Conservation (phyloP, 768 basidiomycete genomes). For the Lentinus brumalis region DNA sequence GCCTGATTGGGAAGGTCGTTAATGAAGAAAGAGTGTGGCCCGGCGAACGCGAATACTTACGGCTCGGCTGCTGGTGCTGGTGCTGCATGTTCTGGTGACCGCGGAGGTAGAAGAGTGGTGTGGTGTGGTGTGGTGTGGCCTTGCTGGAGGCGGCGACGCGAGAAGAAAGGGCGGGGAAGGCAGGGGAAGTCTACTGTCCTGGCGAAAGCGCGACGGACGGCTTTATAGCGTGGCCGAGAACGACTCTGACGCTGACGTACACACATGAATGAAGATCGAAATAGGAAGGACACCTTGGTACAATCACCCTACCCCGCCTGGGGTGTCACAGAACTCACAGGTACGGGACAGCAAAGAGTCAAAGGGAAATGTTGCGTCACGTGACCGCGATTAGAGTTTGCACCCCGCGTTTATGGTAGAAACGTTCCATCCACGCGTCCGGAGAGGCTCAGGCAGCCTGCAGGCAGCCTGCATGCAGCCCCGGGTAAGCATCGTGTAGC, state of each 20-base stretch:
- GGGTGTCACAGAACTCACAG: conserved; percentile 2
- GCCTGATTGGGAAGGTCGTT: not conserved
- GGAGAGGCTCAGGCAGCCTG: not conserved
- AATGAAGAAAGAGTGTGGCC: not conserved
- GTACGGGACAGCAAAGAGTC: not conserved
- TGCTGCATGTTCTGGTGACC: not conserved
- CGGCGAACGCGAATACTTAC: not conserved
- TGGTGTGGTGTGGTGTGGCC: not conserved
- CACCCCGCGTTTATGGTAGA: not conserved
- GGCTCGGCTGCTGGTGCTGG: not conserved
- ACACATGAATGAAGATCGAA: conserved; percentile 15
- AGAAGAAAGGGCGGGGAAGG: not conserved
- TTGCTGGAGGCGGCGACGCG: not conserved
- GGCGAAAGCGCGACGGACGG: not conserved
- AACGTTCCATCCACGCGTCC: conserved; percentile 3
- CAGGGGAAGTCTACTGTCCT: not conserved
- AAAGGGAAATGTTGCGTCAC: not conserved
- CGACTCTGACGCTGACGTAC: conserved; percentile 6
- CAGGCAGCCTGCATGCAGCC: not conserved
- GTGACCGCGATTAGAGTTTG: not conserved
- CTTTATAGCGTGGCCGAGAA: conserved; percentile 8
- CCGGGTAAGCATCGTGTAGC: not conserved
- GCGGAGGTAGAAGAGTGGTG: not conserved
- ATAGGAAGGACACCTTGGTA: conserved; percentile 1
- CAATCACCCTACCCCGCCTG: conserved; percentile 6